Percentiles rank a stretch among this genome's conserved stretches.
These are phyloP conservation scores for Termitomyces sp. DNA, from an alignment of 768 basidiomycete species.

Conservation along the genomic window DNA sequence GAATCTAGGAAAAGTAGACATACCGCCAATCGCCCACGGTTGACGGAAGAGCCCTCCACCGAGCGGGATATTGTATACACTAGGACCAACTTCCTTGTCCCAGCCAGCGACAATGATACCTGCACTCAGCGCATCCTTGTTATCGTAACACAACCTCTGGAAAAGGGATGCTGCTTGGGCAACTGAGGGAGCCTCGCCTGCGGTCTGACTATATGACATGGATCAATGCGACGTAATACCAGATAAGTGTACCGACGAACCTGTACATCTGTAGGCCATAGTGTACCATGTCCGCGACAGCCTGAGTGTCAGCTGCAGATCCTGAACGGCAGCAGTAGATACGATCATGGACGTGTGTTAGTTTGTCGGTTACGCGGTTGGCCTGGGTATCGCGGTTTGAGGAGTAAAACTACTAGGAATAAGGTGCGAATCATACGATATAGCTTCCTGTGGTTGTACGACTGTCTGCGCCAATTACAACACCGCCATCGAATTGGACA, in stretches of 20 bases:
- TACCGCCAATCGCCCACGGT: constrained; percentile 98
- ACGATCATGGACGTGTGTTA: constrained; percentile 93
- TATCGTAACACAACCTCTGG: constrained; percentile 85
- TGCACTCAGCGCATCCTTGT: constrained; percentile 85
- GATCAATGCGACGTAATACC: background rate
- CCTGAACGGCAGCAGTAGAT: constrained; percentile 99
- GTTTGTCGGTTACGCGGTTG: constrained; percentile 98
- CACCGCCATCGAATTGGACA: constrained; percentile 91
- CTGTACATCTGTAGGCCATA: constrained; percentile 72
- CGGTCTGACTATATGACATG: constrained; percentile 37
- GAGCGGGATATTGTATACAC: constrained; percentile 94
- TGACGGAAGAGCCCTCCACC: constrained; percentile 96
- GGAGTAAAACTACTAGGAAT: background rate
- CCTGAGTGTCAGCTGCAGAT: constrained; percentile 96
- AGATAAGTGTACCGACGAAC: constrained; percentile 31
- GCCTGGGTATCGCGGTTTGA: constrained; percentile 43
- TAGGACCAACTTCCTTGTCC: constrained; percentile 87
- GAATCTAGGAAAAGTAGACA: constrained; percentile 16
- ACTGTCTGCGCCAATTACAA: constrained; percentile 96
- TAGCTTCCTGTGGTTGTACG: constrained; percentile 96
- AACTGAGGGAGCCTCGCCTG: constrained; percentile 69
- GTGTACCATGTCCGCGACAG: constrained; percentile 88
- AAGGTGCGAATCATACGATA: constrained; percentile 53
- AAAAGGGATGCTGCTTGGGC: constrained; percentile 78
- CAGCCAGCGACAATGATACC: constrained; percentile 98